These are phyloP conservation scores for Botrytis medusae DNA, from an alignment of 2,329 filamentous ascomycete species.

Conservation along the genomic window DNA sequence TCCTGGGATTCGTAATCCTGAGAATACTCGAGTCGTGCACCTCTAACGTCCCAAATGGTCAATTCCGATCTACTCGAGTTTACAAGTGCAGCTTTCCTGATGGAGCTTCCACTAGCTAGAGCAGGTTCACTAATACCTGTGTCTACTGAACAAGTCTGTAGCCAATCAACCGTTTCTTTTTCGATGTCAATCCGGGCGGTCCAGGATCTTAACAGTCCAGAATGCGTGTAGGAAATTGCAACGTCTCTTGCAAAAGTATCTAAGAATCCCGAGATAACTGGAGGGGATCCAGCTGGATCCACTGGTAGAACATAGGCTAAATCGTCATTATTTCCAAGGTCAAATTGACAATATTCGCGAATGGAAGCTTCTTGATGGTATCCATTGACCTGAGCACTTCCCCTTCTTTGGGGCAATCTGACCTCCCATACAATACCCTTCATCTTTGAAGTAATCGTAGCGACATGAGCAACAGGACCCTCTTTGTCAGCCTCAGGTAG, in stretches of 20 bases:
- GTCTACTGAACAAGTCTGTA: slow-evolving; percentile 77
- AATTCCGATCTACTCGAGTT: slow-evolving; percentile 70
- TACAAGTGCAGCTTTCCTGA: slow-evolving; percentile 83
- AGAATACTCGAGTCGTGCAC: slow-evolving; percentile 77
- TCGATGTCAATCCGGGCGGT: slow-evolving; percentile 69
- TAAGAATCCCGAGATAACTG: slow-evolving; percentile 72
- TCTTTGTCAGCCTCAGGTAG: slow-evolving; percentile 61
- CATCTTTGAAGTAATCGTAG: slow-evolving; percentile 78
- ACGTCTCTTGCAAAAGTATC: slow-evolving; percentile 85
- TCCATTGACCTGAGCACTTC: slow-evolving; percentile 25
- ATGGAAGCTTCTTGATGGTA: slow-evolving; percentile 45
- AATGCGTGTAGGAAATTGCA: slow-evolving; percentile 77
- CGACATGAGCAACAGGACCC: slow-evolving; percentile 65
- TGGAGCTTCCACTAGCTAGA: slow-evolving; percentile 79
- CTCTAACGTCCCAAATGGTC: slow-evolving; percentile 88
- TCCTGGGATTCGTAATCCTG: slow-evolving; percentile 72
- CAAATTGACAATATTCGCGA: slow-evolving; percentile 68
- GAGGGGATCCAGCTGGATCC: slow-evolving; percentile 76
- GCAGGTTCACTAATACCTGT: slow-evolving; percentile 72
- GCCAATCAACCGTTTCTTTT: slow-evolving; percentile 69
- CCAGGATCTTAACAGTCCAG: slow-evolving; percentile 79
- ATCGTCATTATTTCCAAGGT: slow-evolving; percentile 59
- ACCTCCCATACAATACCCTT: slow-evolving; percentile 82
- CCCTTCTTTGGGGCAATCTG: slow-evolving; percentile 53
- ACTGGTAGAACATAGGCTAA: slow-evolving; percentile 73